These are phyloP conservation scores for Tricholomella constricta DNA, from an alignment of 768 basidiomycete genomes.

Conservation along the genomic window DNA sequence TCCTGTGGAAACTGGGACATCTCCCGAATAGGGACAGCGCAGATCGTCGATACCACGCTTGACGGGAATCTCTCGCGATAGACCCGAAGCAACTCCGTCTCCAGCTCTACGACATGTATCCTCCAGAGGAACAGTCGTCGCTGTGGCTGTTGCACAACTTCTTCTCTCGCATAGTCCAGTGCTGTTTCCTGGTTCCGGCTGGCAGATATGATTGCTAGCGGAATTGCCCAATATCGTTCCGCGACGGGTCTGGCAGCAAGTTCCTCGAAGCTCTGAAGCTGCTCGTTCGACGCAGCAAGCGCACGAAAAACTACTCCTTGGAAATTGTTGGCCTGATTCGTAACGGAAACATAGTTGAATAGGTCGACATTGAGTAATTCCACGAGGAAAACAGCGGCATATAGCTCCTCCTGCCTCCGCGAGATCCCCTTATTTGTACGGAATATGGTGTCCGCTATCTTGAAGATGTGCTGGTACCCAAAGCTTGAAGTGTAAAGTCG, in stretches of 20 bases:
- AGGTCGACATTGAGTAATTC: constrained; percentile 27
- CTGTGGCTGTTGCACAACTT: constrained; percentile 4
- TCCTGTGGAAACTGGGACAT: constrained; percentile 22
- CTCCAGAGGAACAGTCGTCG: constrained; percentile 18
- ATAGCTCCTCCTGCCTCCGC: constrained; percentile 11
- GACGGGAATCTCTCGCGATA: constrained; percentile 20
- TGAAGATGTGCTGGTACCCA: constrained; percentile 23
- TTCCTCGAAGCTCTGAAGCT: constrained; percentile 16
- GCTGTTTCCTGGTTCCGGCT: constrained; percentile 17
- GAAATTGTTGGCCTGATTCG: constrained; percentile 11
- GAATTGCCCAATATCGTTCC: constrained; percentile 25
- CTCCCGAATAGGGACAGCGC: constrained; percentile 23
- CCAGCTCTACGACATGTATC: constrained; percentile 20
- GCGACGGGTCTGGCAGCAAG: constrained; percentile 19
- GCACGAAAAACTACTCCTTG: constrained; percentile 21
- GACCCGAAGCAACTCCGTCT: constrained; percentile 9
- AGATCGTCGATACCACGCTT: constrained; percentile 22
- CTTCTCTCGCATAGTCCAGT: constrained; percentile 14
- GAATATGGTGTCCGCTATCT: constrained; percentile 20
- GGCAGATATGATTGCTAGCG: constrained; percentile 22
- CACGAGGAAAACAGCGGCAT: constrained; percentile 22
- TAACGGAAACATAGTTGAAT: constrained; percentile 21
- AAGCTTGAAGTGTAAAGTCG: constrained; percentile 21
- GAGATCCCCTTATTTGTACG: constrained; percentile 11
- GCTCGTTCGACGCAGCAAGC: constrained; percentile 15